Evolutionary conservation across 306 rosid species (phyloP).

Genomic region (Corylus americana): DNA sequence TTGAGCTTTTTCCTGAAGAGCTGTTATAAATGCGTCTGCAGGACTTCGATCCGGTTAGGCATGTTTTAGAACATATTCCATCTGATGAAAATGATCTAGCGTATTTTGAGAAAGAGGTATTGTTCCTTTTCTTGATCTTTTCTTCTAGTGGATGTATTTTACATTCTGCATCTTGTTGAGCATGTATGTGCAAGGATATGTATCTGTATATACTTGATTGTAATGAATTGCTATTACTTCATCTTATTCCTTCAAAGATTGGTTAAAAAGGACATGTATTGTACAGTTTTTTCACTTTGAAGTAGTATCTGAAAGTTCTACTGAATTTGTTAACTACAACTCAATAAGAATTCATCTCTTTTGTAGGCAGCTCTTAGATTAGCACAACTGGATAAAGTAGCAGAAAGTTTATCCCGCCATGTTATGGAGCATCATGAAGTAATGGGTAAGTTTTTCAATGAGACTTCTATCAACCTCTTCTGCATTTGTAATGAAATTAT

Average conservation of each 20-base stretch:
- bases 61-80: conserved; percentile 75
- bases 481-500: conserved; percentile 6
- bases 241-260: not conserved
- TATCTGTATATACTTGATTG: not conserved
- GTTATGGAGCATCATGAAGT: conserved; percentile 99
- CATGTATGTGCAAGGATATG: not conserved
- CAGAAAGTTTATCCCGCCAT: conserved; percentile 80
- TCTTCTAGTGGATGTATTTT: conserved; percentile 10
- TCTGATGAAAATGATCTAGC: conserved; percentile 69
- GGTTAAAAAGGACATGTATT: not conserved
- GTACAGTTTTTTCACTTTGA: not conserved
- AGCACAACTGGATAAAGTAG: conserved; percentile 87
- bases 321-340: conserved; percentile 10
- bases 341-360: conserved; percentile 6
- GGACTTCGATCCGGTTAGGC: conserved; percentile 88
- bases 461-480: not conserved
- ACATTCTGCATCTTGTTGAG: conserved; percentile 11
- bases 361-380: conserved; percentile 85
- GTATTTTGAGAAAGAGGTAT: conserved; percentile 87
- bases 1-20: conserved; percentile 22
- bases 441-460: conserved; percentile 74
- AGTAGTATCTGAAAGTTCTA: conserved; percentile 5
- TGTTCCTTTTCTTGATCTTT: conserved; percentile 26
- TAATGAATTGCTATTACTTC: conserved; percentile 1
- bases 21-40: conserved; percentile 43